phyloP scores from a whole-genome alignment of 208 protist genomes.

The Tritrichomonas musculus region DNA sequence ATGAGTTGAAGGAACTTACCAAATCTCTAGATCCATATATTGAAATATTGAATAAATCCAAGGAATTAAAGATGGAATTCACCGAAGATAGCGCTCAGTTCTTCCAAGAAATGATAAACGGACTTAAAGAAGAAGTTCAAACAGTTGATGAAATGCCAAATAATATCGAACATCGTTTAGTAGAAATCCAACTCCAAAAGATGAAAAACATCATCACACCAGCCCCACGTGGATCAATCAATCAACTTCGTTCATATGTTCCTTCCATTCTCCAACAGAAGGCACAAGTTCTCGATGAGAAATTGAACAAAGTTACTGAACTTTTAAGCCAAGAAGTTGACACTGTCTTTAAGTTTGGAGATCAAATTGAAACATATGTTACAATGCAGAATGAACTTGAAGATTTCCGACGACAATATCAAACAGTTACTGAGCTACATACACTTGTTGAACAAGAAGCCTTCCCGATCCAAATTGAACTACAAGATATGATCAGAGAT shows the following conservation, averaged over 20 bases:
- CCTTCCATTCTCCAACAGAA: background rate
- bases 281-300: background rate
- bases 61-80: conserved; percentile 1
- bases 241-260: background rate
- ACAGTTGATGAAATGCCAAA: background rate
- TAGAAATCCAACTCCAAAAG: background rate
- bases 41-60: background rate
- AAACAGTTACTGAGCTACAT: background rate
- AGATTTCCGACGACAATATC: background rate
- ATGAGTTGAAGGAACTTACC: background rate
- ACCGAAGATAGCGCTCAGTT: background rate
- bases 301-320: background rate
- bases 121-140: background rate
- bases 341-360: background rate
- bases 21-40: background rate
- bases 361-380: background rate
- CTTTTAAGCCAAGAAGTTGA: background rate
- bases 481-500: background rate
- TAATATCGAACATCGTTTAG: background rate
- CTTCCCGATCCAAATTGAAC: background rate
- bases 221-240: background rate
- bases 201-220: background rate
- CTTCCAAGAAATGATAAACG: background rate
- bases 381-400: background rate
- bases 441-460: background rate